Evolutionary conservation across 2,329 filamentous ascomycete species (phyloP), one percentile per base, ranked within the genome.

Genomic region (Clonostachys sp.): DNA sequence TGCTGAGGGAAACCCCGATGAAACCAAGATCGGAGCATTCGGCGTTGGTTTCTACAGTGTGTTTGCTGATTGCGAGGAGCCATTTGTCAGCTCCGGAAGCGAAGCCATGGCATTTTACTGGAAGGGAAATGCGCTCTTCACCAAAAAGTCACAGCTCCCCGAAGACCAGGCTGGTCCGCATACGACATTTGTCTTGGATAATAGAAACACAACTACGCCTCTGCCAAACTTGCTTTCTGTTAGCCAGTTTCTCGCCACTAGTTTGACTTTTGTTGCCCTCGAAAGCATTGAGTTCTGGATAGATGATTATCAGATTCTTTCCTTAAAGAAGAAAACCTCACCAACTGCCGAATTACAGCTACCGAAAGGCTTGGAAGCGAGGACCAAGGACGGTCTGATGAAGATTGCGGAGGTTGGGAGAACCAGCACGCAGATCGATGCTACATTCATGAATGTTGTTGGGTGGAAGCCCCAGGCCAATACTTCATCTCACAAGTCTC

Each of bases 61-160:
- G 38, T 99, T 99, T 64, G 89, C 94, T 51, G 94, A 99, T 64
- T 99, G 92, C 63, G 95, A 99, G 67, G 91, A 96, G 57, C 94
- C 94, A 1, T 97, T 99, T 61, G 88, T 99, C 54, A 94, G 90
- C 55, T 97, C 92, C 1, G 94, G 94, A 1, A 81, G 79, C 52
- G 86, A 95, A 67, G 91, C 91, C 36, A 96, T 99, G 89, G 92
- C 92, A 1, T 99, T 99, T 62, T 99, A 96, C 72, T 99, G 94
- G 95, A 97, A 96, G 66, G 91, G 88, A n/a, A 97, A 97, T 64
- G 89, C 90, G 6, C 78, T 99, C 2, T 97, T 96, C 64, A 99
- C 95, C 20, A 87, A 91, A 57, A 89, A 90, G 56, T 77, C 94
- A 18, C 83, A 84, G 55, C 70, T 96, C 8, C 83, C 87, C 2